These are phyloP conservation scores for Solanum hybrid DNA, from an alignment of 305 asterid species.

Conservation along the genomic window DNA sequence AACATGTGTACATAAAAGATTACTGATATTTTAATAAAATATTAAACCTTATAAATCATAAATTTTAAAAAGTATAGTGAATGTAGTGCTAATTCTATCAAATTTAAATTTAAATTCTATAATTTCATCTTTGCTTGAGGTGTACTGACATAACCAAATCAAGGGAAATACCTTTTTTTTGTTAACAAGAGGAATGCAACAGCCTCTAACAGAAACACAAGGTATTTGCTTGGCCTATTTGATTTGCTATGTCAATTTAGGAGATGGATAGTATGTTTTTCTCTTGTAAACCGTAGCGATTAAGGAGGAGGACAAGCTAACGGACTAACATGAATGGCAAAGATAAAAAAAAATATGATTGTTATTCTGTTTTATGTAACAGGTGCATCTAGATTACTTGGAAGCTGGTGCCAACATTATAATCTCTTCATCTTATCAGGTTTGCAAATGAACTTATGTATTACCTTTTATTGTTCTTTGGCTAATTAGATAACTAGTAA, in stretches of 20 bases:
- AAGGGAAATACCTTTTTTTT: not conserved
- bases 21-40: not conserved
- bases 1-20: not conserved
- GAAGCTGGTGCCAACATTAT: slow-evolving; percentile 82
- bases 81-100: not conserved
- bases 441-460: not conserved
- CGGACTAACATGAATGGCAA: not conserved
- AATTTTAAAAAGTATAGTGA: not conserved
- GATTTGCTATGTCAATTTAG: too few species aligned
- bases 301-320: not conserved
- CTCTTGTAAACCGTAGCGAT: not conserved
- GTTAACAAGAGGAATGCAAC: not conserved
- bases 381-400: slow-evolving; percentile 82
- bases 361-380: slow-evolving; percentile 3
- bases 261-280: not conserved
- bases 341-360: not conserved
- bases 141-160: not conserved
- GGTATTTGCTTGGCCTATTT: not conserved
- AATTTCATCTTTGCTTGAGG: not conserved
- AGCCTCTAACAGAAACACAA: not conserved
- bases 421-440: slow-evolving; percentile 85
- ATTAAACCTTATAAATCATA: not conserved
- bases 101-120: not conserved
- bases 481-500: not conserved
- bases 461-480: not conserved